Evolutionary conservation across 331 rosid species (phyloP), one percentile per base, ranked within the genome.

Genomic region (Cydonia oblonga): DNA sequence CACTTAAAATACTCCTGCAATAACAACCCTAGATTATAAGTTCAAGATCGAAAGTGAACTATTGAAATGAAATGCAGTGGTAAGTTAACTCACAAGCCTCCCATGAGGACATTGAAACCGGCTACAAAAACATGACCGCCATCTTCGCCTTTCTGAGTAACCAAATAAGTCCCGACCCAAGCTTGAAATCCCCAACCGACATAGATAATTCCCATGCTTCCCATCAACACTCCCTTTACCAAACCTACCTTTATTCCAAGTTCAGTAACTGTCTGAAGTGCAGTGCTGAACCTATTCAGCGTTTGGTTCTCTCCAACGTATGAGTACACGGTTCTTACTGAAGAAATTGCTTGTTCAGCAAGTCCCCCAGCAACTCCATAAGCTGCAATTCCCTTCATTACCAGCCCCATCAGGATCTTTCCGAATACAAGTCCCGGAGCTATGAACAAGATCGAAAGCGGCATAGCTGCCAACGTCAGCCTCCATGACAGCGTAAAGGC

Each of bases 161-260:
- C 79, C 82, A 93, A 80, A 76, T 70, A 83, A 29, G 92, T 93
- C 59, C 98, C 98, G 68, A 90, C 89, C 97, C 97, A 90, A 78
- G 95, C 96, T 80, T 90, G 97, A 71, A 90, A 93, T 22, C 98
- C 93, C 98, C 98, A 93, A 57, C 97, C 87, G 3, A 89, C 70
- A 24, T 87, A 89, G 46, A 93, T 83, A 63, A 93, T 75, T 77
- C 97, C 98, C 89, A 89, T 80, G 83, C 97, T 93, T 75, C 96
- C 98, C 76, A 90, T 73, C 95, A 89, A 84, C 80, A 93, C 73
- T 35, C 98, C 98, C 56, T 93, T 93, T 20, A 87, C 85, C 60
- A 90, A 77, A 32, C 96, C 97, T 54, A 81, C 86, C 68, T 91
- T 87, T 62, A 86, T 80, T 73, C 97, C 97, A 51, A 89, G 70